A percentile compares a stretch with the other conserved stretches of the same genome.
phyloP scores from a whole-genome alignment of 331 rosid species.

The Rosa hybrid region DNA sequence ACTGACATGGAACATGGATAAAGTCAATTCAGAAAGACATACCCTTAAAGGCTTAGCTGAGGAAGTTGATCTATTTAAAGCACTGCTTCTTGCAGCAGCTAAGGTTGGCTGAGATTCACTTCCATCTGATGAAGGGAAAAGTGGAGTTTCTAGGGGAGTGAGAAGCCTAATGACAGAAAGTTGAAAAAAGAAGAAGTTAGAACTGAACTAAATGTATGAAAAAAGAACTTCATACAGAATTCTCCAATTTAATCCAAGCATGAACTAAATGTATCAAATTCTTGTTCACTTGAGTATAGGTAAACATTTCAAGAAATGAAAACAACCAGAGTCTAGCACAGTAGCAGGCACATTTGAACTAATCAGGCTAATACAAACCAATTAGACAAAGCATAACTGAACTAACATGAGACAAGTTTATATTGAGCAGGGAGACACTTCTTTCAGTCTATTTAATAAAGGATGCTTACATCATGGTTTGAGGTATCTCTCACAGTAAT shows the following conservation, averaged over 20 bases:
- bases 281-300: neutral
- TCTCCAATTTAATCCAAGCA: neutral
- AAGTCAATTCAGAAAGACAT: constrained; percentile 25
- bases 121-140: constrained; percentile 63
- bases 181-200: constrained; percentile 12
- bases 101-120: constrained; percentile 51
- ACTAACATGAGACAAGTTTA: too few species aligned
- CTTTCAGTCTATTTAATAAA: too few species aligned
- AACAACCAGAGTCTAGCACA: constrained; percentile 4
- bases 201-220: neutral
- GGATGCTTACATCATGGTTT: too few species aligned
- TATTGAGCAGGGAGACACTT: too few species aligned
- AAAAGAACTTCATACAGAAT: neutral
- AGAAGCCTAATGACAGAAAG: constrained; percentile 72
- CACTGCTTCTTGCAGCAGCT: constrained; percentile 54
- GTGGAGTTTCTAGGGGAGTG: constrained; percentile 95
- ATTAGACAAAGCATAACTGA: neutral
- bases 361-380: neutral
- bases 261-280: neutral
- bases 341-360: neutral
- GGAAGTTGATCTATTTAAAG: constrained; percentile 62
- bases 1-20: neutral
- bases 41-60: constrained; percentile 82
- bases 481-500: too few species aligned
- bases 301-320: neutral